phyloP scores from a whole-genome alignment of 2,329 filamentous ascomycete species.

The Talaromyces albobiverticillius region DNA sequence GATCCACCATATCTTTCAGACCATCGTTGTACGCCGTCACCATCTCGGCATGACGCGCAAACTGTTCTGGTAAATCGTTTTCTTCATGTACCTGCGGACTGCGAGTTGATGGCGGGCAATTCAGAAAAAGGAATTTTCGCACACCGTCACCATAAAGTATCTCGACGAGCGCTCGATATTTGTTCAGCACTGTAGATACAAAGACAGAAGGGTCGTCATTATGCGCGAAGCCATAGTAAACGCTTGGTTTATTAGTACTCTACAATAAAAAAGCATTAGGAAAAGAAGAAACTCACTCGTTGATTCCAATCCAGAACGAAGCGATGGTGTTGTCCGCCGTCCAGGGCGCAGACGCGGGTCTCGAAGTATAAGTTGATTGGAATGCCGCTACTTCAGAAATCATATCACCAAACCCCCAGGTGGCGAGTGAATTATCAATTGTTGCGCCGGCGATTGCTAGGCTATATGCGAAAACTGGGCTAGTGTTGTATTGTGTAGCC shows the following conservation, averaged over 20 bases:
- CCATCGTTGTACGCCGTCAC: constrained; percentile 10
- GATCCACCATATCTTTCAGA: constrained; percentile 5
- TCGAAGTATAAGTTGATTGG: constrained; percentile 13
- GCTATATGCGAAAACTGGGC: constrained; percentile 8
- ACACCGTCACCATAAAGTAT: constrained; percentile 9
- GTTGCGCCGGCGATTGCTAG: constrained; percentile 10
- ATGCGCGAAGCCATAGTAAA: constrained; percentile 15
- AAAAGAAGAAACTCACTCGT: constrained; percentile 9
- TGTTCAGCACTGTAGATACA: constrained; percentile 9
- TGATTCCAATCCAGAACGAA: constrained; percentile 15
- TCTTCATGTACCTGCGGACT: constrained; percentile 16
- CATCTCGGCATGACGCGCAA: constrained; percentile 13
- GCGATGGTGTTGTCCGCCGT: constrained; percentile 9
- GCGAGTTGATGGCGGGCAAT: constrained; percentile 14
- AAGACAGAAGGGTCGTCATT: constrained; percentile 8
- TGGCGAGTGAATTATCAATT: constrained; percentile 13
- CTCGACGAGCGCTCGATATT: constrained; percentile 11
- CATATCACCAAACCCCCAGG: constrained; percentile 15
- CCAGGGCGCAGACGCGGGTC: constrained; percentile 11
- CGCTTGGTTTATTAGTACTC: constrained; percentile 9
- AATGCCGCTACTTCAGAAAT: constrained; percentile 12
- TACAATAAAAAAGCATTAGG: not conserved
- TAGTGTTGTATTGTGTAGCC: constrained; percentile 11
- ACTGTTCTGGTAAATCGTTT: constrained; percentile 13
- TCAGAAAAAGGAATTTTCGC: constrained; percentile 13